Percentiles rank a stretch among this genome's conserved stretches.
phyloP scores from a whole-genome alignment of 75 land plant genomes.

The Pinus tabuliformis region DNA sequence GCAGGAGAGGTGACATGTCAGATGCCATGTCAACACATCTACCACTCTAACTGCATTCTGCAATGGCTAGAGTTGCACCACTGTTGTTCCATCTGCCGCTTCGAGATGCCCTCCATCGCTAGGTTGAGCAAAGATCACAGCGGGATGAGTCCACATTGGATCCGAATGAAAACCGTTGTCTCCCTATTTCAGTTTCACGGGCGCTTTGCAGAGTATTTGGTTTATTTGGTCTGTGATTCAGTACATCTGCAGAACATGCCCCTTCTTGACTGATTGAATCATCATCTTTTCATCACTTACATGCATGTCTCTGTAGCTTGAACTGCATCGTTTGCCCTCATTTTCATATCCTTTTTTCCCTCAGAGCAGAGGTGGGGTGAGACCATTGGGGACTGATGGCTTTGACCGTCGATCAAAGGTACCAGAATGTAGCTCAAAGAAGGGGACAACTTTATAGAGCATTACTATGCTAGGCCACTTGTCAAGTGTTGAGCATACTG shows the following conservation, averaged over 20 bases:
- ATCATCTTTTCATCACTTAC: no score
- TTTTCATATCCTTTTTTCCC: no score
- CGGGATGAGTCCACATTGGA: no score
- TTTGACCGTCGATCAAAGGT: constrained; percentile 10
- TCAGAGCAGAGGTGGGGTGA: background rate
- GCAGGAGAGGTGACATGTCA: constrained; percentile 33
- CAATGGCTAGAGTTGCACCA: background rate
- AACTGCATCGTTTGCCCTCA: no score
- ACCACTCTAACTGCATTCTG: background rate
- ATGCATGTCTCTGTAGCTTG: no score
- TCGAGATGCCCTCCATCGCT: background rate
- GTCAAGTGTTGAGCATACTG: constrained; percentile 4
- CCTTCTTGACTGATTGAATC: no score
- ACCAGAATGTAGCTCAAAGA: background rate
- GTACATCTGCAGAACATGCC: no score
- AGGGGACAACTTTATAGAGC: constrained; percentile 3
- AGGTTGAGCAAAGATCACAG: no score
- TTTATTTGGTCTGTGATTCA: no score
- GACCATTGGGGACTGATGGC: constrained; percentile 6
- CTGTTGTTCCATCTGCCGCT: background rate
- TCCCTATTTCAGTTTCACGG: no score
- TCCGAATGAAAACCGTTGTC: no score
- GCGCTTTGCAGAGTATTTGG: no score
- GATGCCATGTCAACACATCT: background rate
- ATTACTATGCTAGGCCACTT: background rate